phyloP scores from a whole-genome alignment of 345 rosid species.

The Litchi chinensis region DNA sequence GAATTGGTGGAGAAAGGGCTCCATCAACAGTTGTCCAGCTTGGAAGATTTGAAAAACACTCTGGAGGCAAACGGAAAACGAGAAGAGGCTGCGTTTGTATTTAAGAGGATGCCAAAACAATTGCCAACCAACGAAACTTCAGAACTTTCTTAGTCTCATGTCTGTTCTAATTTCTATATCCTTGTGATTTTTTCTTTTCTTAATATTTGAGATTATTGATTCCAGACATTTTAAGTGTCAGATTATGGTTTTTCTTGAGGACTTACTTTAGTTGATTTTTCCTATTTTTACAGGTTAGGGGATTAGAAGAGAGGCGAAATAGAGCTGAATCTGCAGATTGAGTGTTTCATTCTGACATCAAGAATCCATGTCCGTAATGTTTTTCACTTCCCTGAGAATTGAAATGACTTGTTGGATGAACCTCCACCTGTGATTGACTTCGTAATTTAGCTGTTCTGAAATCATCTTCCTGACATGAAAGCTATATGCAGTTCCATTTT shows the following conservation, averaged over 20 bases:
- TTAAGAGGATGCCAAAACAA: slow-evolving; percentile 54
- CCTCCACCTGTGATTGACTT: neutral
- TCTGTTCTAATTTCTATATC: neutral
- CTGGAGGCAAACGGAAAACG: slow-evolving; percentile 52
- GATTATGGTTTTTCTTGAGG: neutral
- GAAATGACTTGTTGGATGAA: neutral
- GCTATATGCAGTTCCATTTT: neutral
- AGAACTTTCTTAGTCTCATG: neutral
- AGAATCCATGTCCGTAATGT: neutral
- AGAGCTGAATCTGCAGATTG: neutral
- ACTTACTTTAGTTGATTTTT: neutral
- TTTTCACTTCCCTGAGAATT: too few species aligned
- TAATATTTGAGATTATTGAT: neutral
- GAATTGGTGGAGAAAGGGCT: slow-evolving; percentile 67
- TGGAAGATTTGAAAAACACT: slow-evolving; percentile 50
- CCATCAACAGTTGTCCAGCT: slow-evolving; percentile 52
- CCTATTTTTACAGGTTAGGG: neutral
- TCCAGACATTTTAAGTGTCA: neutral
- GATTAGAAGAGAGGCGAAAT: neutral
- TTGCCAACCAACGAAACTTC: neutral
- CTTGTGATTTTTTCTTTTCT: neutral
- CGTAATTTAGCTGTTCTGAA: too few species aligned
- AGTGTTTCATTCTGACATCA: neutral
- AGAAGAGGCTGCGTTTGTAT: slow-evolving; percentile 62
- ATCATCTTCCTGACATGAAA: neutral